Evolutionary conservation across 495 filamentous ascomycete species (phyloP), one percentile per base, ranked within the genome.

Genomic region (Penicillium canariense): DNA sequence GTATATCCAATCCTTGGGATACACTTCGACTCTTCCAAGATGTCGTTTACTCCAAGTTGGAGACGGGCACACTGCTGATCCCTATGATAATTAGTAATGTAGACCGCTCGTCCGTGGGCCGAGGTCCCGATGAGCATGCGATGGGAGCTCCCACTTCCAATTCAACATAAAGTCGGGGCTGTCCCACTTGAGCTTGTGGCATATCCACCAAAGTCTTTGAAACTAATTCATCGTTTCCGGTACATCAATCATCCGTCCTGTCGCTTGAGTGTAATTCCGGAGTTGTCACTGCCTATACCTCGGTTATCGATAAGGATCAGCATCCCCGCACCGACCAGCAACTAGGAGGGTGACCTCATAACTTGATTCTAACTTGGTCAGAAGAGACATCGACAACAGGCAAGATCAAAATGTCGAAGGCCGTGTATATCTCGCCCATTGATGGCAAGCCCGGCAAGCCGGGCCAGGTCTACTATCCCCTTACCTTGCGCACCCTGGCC

Each of bases 381-480:
- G 20, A 39, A 46, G 32, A 39, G 2, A 14, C 25, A 27, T 18
- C 42, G 28, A 39, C 32, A 38, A 30, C 23, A 38, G 40, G 7
- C 48, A 46, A 30, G 28, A 52, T 22, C 62, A 76, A 48, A 42
- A 84, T 84, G 81, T 82, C 82, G 5, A 80, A 77, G 55, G 79
- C 81, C 50, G 72, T 76, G 30, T 74, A 68, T 44, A 67, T 77
- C 52, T 50, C 75, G 45, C 58, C 79, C 36, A 80, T 82, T 59
- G 78, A 81, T 55, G 72, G 81, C 65, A 74, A 83, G 55, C 78
- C 79, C 17, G 89, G 90, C 57, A 93, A 91, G 69, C 90, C 90
- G 9, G 90, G 91, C 40, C 77, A 94, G 69, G 91, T 96, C 44
- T 96, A 91, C 72, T 68, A 66, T 61, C 86, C 87, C 38, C 86